Percentiles rank a stretch among this genome's conserved stretches.
phyloP scores from a whole-genome alignment of 1,284 basidiomycete species.

The Ganoderma sinense region DNA sequence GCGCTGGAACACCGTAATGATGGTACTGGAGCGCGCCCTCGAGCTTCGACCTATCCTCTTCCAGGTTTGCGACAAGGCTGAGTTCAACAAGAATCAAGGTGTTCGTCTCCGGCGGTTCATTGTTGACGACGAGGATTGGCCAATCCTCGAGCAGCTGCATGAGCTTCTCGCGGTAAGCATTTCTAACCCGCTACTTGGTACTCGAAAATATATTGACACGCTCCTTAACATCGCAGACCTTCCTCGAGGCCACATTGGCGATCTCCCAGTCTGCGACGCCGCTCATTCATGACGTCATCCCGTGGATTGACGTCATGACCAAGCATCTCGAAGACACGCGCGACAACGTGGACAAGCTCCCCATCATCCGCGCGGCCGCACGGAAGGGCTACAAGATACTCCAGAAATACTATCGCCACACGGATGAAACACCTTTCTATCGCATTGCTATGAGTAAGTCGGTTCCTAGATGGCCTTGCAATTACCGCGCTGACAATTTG shows the following conservation, averaged over 20 bases:
- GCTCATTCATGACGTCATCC: conserved; percentile 34
- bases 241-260: conserved; percentile 16
- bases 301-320: conserved; percentile 36
- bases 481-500: no score
- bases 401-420: conserved; percentile 40
- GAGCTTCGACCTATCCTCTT: conserved; percentile 20
- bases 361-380: conserved; percentile 32
- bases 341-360: conserved; percentile 9
- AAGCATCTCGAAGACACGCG: conserved; percentile 28
- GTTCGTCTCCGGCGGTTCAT: conserved; percentile 12
- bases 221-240: not conserved
- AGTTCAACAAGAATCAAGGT: conserved; percentile 16
- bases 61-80: conserved; percentile 7
- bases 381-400: conserved; percentile 34
- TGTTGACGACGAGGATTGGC: conserved; percentile 28
- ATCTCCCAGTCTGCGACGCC: conserved; percentile 24
- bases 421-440: conserved; percentile 34
- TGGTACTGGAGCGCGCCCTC: conserved; percentile 26
- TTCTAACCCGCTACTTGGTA: no score
- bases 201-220: no score
- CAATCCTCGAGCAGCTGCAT: conserved; percentile 19
- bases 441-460: conserved; percentile 17
- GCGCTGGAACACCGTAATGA: conserved; percentile 32
- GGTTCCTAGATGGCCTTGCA: no score
- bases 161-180: not conserved